Evolutionary conservation across 2,329 filamentous ascomycete species (phyloP).

Genomic region (Pyrenophora tritici-repentis): DNA sequence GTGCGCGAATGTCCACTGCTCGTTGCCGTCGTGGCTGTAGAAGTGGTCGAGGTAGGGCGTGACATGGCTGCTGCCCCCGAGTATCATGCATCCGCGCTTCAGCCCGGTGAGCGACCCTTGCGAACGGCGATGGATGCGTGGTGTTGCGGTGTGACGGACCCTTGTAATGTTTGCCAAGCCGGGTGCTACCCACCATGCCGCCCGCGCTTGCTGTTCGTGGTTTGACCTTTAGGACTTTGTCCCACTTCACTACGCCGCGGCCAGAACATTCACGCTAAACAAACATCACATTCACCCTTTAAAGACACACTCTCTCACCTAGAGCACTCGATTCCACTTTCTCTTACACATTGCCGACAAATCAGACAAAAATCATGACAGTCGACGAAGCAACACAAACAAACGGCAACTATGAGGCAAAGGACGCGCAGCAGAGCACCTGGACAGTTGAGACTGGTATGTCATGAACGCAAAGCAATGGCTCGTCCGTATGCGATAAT

Average conservation of each 20-base stretch:
- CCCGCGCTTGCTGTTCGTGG: conserved; percentile 53
- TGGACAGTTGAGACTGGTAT: conserved; percentile 56
- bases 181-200: conserved; percentile 26
- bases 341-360: background rate
- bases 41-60: conserved; percentile 31
- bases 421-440: conserved; percentile 17
- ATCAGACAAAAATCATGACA: conserved; percentile 24
- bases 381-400: conserved; percentile 49
- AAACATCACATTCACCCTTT: conserved; percentile 8
- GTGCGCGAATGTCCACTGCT: conserved; percentile 31
- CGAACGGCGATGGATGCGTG: conserved; percentile 3
- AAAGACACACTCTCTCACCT: background rate
- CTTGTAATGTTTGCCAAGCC: conserved; percentile 23
- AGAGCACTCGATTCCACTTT: background rate
- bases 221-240: conserved; percentile 8
- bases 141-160: conserved; percentile 18
- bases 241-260: conserved; percentile 10
- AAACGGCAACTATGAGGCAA: conserved; percentile 45
- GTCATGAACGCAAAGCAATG: conserved; percentile 34
- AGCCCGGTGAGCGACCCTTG: background rate
- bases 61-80: conserved; percentile 28
- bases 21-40: conserved; percentile 21
- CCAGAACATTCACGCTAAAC: background rate
- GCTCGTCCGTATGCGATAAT: conserved; percentile 39
- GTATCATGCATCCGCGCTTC: conserved; percentile 2